Evolutionary conservation across 163 green algal species (phyloP).

Genomic region (Volvox carteri): DNA sequence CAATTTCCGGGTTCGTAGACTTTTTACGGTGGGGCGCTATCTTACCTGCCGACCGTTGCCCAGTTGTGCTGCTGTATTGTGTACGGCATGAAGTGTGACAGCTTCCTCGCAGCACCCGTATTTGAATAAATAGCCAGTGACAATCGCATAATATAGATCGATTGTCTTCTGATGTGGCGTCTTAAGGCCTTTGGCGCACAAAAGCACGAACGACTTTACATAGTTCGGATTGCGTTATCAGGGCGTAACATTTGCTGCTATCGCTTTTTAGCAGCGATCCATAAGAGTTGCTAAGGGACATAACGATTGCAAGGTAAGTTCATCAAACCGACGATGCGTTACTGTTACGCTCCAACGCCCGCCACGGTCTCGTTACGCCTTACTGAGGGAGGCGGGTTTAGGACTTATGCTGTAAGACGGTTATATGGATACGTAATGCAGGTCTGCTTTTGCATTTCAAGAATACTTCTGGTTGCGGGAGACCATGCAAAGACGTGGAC

Average conservation of each 20-base stretch:
- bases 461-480: neutral
- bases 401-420: too few species aligned
- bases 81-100: conserved; percentile 2
- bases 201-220: too few species aligned
- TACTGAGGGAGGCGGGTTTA: too few species aligned
- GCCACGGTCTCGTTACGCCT: conserved; percentile 2
- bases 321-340: neutral
- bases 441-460: too few species aligned
- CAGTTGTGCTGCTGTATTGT: neutral
- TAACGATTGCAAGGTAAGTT: neutral
- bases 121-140: too few species aligned
- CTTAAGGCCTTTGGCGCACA: too few species aligned
- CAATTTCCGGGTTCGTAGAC: neutral
- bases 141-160: too few species aligned
- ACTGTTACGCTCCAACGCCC: neutral
- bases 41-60: neutral
- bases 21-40: neutral
- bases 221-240: too few species aligned
- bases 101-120: neutral
- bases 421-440: too few species aligned
- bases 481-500: neutral
- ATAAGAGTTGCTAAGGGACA: neutral
- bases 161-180: too few species aligned
- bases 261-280: neutral
- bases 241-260: too few species aligned